Evolutionary conservation across 2,329 filamentous ascomycete genomes (phyloP).

Genomic region (Periconia digitata): DNA sequence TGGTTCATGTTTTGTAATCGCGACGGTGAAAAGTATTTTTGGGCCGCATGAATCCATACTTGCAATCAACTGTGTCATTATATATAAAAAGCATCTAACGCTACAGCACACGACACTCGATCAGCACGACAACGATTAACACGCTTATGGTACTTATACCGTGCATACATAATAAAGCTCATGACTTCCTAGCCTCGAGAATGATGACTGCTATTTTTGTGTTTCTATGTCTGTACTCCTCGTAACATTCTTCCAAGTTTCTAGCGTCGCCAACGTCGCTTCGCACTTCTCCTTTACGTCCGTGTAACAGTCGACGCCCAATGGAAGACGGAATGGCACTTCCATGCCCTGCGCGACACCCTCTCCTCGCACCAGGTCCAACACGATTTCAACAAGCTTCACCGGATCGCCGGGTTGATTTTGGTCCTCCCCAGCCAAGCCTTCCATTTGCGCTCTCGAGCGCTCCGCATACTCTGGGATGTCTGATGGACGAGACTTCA

Average conservation of each 20-base stretch:
- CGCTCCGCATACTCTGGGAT: not conserved
- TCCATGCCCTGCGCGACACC: not conserved
- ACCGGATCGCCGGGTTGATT: conserved; percentile 6
- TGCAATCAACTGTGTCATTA: too few relatives aligned
- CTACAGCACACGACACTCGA: too few relatives aligned
- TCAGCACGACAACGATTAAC: too few relatives aligned
- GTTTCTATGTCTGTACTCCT: not conserved
- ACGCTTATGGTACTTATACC: too few relatives aligned
- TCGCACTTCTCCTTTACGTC: not conserved
- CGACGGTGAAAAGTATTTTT: too few relatives aligned
- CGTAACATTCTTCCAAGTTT: not conserved
- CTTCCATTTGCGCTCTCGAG: conserved; percentile 1
- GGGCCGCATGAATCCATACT: too few relatives aligned
- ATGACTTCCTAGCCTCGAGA: too few relatives aligned
- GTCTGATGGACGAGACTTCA: not conserved
- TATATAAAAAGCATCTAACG: too few relatives aligned
- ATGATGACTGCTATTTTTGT: not conserved
- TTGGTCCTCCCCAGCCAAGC: conserved; percentile 1
- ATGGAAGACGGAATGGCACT: not conserved
- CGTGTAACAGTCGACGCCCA: not conserved
- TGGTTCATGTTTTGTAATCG: too few relatives aligned
- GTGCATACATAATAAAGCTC: too few relatives aligned
- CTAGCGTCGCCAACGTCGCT: not conserved
- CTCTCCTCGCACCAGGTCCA: not conserved
- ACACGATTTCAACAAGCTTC: not conserved